Conservation (phyloP, 495 filamentous ascomycete species). For the Penicillium subrubescens region DNA sequence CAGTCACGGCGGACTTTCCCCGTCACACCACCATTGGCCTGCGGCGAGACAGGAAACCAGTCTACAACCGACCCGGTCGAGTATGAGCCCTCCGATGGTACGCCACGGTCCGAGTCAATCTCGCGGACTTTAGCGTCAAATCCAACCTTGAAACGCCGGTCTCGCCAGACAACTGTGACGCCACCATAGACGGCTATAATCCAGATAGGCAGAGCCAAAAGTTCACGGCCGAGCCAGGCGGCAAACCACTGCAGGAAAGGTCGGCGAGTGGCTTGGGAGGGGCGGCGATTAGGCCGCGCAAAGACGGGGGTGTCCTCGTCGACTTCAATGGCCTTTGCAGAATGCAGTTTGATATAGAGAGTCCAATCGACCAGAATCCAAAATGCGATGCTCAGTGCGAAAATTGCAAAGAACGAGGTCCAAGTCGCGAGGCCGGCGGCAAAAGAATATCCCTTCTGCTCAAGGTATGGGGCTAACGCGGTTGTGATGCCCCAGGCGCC, state of each 20-base stretch:
- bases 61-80: slow-evolving; percentile 19
- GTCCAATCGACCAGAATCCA: slow-evolving; percentile 79
- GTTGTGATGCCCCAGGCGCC: slow-evolving; percentile 78
- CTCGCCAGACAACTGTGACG: slow-evolving; percentile 83
- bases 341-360: slow-evolving; percentile 73
- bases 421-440: slow-evolving; percentile 57
- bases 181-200: slow-evolving; percentile 80
- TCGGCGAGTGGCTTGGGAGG: slow-evolving; percentile 41
- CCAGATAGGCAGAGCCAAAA: slow-evolving; percentile 86
- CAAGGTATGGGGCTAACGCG: slow-evolving; percentile 60
- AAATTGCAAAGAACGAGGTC: slow-evolving; percentile 65
- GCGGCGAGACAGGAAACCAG: slow-evolving; percentile 17
- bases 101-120: slow-evolving; percentile 29
- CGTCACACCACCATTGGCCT: slow-evolving; percentile 2
- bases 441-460: slow-evolving; percentile 51
- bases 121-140: slow-evolving; percentile 76
- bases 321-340: slow-evolving; percentile 65
- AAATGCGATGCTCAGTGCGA: slow-evolving; percentile 60
- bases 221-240: slow-evolving; percentile 85
- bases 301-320: slow-evolving; percentile 76
- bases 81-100: slow-evolving; percentile 19
- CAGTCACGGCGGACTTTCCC: slow-evolving; percentile 34
- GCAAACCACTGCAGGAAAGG: slow-evolving; percentile 70
- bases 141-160: slow-evolving; percentile 77
- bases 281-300: slow-evolving; percentile 46